phyloP scores from a whole-genome alignment of 2,329 filamentous ascomycete species.

The Hirsutella minnesotensis region DNA sequence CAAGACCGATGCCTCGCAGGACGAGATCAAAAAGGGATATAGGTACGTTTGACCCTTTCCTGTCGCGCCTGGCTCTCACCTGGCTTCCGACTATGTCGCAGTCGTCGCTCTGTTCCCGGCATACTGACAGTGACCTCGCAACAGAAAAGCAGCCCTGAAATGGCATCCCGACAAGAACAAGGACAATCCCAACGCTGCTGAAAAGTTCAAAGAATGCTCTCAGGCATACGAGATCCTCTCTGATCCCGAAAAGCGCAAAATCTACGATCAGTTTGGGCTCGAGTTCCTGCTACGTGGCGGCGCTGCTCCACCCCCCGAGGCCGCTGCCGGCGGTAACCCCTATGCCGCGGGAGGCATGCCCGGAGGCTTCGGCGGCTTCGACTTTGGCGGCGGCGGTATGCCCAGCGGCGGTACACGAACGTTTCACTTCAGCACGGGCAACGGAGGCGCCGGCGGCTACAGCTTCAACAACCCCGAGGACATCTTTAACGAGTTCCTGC shows the following conservation, averaged over 20 bases:
- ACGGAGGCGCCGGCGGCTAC: constrained; percentile 52
- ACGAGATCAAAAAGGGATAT: constrained; percentile 96
- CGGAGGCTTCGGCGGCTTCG: constrained; percentile 39
- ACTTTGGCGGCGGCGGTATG: constrained; percentile 35
- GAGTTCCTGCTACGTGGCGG: constrained; percentile 84
- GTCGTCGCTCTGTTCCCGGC: constrained; percentile 21
- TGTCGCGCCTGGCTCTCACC: background rate
- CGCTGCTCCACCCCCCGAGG: constrained; percentile 50
- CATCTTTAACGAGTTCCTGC: constrained; percentile 78
- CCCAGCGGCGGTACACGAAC: constrained; percentile 36
- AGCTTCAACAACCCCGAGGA: constrained; percentile 72
- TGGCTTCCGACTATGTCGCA: background rate
- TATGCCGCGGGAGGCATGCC: constrained; percentile 48
- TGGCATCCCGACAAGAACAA: constrained; percentile 98
- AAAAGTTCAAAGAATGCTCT: constrained; percentile 97
- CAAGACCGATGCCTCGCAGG: constrained; percentile 69
- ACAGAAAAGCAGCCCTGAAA: constrained; percentile 76
- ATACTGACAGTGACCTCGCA: background rate
- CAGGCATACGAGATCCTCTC: constrained; percentile 97
- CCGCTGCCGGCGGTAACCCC: constrained; percentile 46
- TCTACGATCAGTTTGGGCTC: constrained; percentile 88
- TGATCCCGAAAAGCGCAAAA: constrained; percentile 91
- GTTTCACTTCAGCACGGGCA: constrained; percentile 52
- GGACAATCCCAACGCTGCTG: constrained; percentile 69
- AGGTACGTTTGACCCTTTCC: constrained; percentile 41